Conservation (phyloP, 2,329 filamentous ascomycete species). For the Talaromyces sp. region DNA sequence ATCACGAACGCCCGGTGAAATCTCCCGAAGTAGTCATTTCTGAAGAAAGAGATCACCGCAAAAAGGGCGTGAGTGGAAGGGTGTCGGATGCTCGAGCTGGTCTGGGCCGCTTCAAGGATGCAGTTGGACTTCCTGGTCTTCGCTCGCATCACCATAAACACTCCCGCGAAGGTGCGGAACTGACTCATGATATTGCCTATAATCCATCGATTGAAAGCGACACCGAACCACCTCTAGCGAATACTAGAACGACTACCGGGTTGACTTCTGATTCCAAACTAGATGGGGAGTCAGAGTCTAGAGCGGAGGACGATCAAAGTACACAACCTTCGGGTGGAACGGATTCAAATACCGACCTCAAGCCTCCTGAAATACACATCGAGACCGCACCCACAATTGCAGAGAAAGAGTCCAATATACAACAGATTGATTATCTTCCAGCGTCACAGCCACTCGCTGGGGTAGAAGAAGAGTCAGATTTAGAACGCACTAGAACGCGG, state of each 20-base stretch:
- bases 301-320: conserved; percentile 17
- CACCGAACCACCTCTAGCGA: conserved; percentile 20
- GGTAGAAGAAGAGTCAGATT: conserved; percentile 32
- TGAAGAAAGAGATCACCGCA: conserved; percentile 48
- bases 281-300: conserved; percentile 21
- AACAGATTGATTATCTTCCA: conserved; percentile 14
- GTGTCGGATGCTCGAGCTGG: conserved; percentile 81
- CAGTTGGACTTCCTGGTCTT: conserved; percentile 60
- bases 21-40: conserved; percentile 29
- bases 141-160: conserved; percentile 46
- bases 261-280: conserved; percentile 20
- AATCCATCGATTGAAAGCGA: conserved; percentile 34
- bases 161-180: conserved; percentile 38
- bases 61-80: conserved; percentile 78
- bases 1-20: conserved; percentile 35
- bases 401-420: conserved; percentile 20
- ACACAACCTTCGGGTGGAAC: conserved; percentile 7
- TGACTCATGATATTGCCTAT: conserved; percentile 33
- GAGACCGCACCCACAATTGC: conserved; percentile 27
- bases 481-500: conserved; percentile 31
- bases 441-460: conserved; percentile 14
- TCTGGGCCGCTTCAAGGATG: conserved; percentile 82
- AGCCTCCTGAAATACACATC: conserved; percentile 38
- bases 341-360: conserved; percentile 17
- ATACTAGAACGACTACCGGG: conserved; percentile 17